phyloP scores from a whole-genome alignment of 164 flowering plant genomes.

The Magnolia sinica region DNA sequence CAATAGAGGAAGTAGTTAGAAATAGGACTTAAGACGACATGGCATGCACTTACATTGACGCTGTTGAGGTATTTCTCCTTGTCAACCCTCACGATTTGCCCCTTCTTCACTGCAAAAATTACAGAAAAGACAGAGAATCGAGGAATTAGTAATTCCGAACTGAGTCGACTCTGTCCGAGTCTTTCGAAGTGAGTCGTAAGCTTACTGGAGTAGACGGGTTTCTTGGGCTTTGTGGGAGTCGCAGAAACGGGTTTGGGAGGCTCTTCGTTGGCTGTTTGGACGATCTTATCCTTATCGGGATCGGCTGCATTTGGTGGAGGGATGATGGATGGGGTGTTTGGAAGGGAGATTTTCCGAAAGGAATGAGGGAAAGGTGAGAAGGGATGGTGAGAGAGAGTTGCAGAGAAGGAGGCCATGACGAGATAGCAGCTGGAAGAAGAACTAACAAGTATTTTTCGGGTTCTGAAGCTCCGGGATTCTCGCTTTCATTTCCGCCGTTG shows the following conservation, averaged over 20 bases:
- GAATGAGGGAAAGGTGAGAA: not conserved
- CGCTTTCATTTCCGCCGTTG: not conserved
- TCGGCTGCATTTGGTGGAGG: constrained; percentile 6
- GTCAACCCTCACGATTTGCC: constrained; percentile 86
- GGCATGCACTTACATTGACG: constrained; percentile 57
- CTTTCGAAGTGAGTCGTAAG: not conserved
- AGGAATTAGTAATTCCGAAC: not conserved
- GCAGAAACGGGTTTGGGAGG: constrained; percentile 23
- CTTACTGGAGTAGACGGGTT: constrained; percentile 72
- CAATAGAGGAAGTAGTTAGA: too few relatives aligned
- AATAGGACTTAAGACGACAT: too few relatives aligned
- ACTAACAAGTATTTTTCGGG: not conserved
- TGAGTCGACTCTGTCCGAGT: not conserved
- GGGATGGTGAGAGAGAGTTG: constrained; percentile 4
- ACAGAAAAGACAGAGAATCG: not conserved
- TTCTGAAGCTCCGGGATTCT: not conserved
- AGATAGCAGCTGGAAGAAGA: not conserved
- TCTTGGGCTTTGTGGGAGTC: constrained; percentile 34
- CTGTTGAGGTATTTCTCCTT: constrained; percentile 87
- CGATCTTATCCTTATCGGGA: constrained; percentile 26
- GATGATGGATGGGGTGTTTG: not conserved
- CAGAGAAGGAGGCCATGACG: constrained; percentile 14
- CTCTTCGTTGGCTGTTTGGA: constrained; percentile 25
- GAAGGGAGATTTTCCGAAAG: not conserved
- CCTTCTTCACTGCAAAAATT: constrained; percentile 71